Evolutionary conservation across 148 eudicot species (phyloP), one percentile per base, ranked within the genome.

Genomic region (Tetragonia tetragonoides): DNA sequence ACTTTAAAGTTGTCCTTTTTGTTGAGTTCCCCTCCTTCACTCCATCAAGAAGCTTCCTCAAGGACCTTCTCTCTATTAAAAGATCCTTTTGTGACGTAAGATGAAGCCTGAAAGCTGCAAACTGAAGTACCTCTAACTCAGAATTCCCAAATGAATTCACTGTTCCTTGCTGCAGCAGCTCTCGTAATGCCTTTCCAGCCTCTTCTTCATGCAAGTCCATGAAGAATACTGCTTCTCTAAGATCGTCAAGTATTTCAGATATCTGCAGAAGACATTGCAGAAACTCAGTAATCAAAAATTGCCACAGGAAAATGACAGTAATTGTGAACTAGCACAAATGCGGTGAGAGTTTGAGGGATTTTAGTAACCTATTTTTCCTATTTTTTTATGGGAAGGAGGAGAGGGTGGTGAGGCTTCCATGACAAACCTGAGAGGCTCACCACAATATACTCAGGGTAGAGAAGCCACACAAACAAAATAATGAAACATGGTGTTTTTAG

Each of bases 171-270:
- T 83, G 82, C 66, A 87, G 76, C 67, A 87, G 57, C 20, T 85
- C 80, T 72, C 77, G 78, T 66, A 87, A 28, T 42, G 81, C 87
- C 54, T 80, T 87, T 23, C 90, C 87, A 65, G 85, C 90, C 80
- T 85, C 80, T 63, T 84, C 86, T 80, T 87, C 90, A 57, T 82
- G 72, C 41, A 85, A 56, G 41, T 87, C 85, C 65, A 85, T 8
- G 65, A 37, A 70, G 64, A 87, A 87, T 39, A 68, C 47, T 62
- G 60, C 71, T 47, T 51, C 69, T 72, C 80, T 81, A 72, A 83
- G 80, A 73, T 72, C 85, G 20, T 71, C 65, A 34, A 83, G 75
- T 49, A 84, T 53, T 75, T 80, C 78, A 39, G 88, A 81, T 68
- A 85, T 85, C 88, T 85, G 85, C 79, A 79, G 57, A 61, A 16